phyloP scores from a whole-genome alignment of 805 yeast species.

The Candida easanensis region DNA sequence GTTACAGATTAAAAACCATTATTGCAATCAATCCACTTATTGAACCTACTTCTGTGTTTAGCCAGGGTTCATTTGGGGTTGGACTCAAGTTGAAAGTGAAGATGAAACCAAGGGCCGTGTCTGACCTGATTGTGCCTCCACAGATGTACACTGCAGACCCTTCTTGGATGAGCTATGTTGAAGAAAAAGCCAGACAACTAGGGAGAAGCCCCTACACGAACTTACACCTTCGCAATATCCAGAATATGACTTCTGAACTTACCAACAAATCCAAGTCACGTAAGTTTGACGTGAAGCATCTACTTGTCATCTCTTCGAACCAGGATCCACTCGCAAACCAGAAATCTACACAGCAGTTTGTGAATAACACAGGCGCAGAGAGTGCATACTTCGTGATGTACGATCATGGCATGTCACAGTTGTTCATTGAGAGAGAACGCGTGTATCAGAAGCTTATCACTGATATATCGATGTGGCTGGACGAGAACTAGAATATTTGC shows the following conservation, averaged over 20 bases:
- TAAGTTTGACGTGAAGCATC: constrained; percentile 13
- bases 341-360: constrained; percentile 6
- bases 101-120: constrained; percentile 10
- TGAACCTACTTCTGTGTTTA: constrained; percentile 6
- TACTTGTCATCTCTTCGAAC: constrained; percentile 15
- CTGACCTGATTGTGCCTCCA: constrained; percentile 3
- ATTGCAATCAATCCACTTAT: constrained; percentile 21
- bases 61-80: constrained; percentile 1
- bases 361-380: constrained; percentile 14
- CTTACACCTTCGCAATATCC: constrained; percentile 5
- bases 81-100: constrained; percentile 9
- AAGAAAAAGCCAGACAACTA: background rate
- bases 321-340: constrained; percentile 13
- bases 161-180: constrained; percentile 11
- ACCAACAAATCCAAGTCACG: constrained; percentile 4
- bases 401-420: constrained; percentile 19
- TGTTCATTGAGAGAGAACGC: constrained; percentile 20
- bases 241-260: constrained; percentile 4
- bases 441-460: constrained; percentile 15
- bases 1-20: constrained; percentile 17
- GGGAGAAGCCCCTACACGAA: constrained; percentile 8
- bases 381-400: constrained; percentile 14
- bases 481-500: constrained; percentile 10
- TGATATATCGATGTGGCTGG: constrained; percentile 22
- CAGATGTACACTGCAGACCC: constrained; percentile 14